Evolutionary conservation across 805 yeast species (phyloP).

Genomic region (Kuraishia hungarica): DNA sequence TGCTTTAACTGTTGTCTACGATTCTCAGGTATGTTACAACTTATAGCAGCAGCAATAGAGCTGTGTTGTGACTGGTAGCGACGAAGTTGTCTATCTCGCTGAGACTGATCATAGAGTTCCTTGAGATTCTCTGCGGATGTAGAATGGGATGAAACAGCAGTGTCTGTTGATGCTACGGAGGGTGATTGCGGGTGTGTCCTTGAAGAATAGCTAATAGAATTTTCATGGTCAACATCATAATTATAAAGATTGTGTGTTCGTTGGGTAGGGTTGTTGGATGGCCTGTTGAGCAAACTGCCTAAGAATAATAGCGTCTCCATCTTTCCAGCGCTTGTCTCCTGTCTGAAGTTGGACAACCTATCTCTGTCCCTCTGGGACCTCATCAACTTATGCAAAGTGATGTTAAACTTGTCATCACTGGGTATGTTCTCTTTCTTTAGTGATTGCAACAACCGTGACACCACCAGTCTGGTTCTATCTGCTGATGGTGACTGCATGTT

Average conservation of each 20-base stretch:
- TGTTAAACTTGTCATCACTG: neutral
- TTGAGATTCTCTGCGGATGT: neutral
- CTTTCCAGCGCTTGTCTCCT: neutral
- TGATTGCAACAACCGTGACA: neutral
- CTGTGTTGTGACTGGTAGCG: neutral
- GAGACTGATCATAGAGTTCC: neutral
- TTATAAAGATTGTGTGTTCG: neutral
- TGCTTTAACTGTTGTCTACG: neutral
- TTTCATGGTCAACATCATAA: neutral
- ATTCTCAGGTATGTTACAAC: neutral
- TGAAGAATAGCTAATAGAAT: neutral
- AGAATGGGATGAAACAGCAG: neutral
- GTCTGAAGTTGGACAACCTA: neutral
- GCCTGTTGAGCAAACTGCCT: neutral
- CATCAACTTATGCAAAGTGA: neutral
- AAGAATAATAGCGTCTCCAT: neutral
- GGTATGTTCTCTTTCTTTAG: neutral
- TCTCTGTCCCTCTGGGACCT: neutral
- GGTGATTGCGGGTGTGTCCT: neutral
- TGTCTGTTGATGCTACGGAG: neutral
- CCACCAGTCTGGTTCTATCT: neutral
- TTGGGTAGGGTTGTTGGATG: neutral
- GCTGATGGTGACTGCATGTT: neutral
- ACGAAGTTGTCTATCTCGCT: neutral
- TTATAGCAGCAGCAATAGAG: neutral